Evolutionary conservation across 2,329 filamentous ascomycete genomes (phyloP), one percentile per base, ranked within the genome.

Genomic region (Metarhizium album): DNA sequence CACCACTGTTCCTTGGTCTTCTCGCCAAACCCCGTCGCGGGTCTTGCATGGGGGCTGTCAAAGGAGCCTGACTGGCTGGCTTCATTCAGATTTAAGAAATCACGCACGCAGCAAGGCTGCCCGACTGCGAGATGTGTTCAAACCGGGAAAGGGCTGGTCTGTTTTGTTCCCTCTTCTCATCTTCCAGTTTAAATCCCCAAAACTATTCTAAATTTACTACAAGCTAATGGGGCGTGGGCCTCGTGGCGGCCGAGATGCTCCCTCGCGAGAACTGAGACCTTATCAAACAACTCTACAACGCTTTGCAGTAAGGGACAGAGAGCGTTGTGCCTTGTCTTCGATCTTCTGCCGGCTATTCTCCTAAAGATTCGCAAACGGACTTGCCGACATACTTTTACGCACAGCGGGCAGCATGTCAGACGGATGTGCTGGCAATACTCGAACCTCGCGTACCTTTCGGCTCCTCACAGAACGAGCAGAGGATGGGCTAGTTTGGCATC

Each of bases 401-500:
- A 23, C 22, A 24, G 35, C 13, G 11, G 16, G 31, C 48, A 46
- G 42, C 40, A 16, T 3, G 22, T 43, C 40, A 24, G 20, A 43
- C 40, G 20, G n/a, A n/a, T n/a, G n/a, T n/a, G 9, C 40, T 13
- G 14, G 22, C 37, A 3, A n/a, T n/a, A n/a, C n/a, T n/a, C n/a
- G n/a, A n/a, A n/a, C n/a, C n/a, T n/a, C n/a, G n/a, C n/a, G 27
- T 29, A 29, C 27, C 27, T 29, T 29, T 29, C 27, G 7, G 27
- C 27, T n/a, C n/a, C n/a, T 31, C 29, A 11, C 29, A 31, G 29
- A 5, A 35, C 14, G 33, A 20, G 7, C 35, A 40, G 18, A n/a
- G 7, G 11, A 6, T 43, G 18, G 40, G 22, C 20, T 3, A 9
- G 40, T 24, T 2, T 46, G 45, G 42, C 46, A 52, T 58, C 54